Evolutionary conservation across 257 asterid genomes (phyloP), one percentile per base, ranked within the genome.

Genomic region (Haberlea rhodopensis): DNA sequence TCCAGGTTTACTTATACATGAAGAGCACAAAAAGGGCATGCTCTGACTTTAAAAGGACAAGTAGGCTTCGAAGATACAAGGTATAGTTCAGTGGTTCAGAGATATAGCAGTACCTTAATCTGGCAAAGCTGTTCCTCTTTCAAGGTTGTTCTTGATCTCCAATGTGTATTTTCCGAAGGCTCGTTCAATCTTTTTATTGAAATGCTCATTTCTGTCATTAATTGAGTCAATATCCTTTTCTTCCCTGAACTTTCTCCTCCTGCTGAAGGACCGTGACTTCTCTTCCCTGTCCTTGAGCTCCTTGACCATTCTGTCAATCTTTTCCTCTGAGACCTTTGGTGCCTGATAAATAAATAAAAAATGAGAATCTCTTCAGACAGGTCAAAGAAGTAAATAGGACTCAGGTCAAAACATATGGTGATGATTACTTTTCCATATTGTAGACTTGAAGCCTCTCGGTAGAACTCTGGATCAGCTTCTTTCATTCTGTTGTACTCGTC

Each of bases 181-280:
- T 21, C 96, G 86, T 60, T 89, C 98, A 15, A 91, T 91, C 95
- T 91, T 91, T 78, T 89, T 91, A 72, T 89, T 91, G 87, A 89
- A 91, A 63, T 91, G 98, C 76, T 91, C 96, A 16, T 89, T 89
- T 28, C 91, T 85, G 34, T 86, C 95, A 62, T 79, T 94, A 69
- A 94, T 94, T 2, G 97, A 94, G 84, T 94, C 97, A 13, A 94
- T 83, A 71, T 94, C 99, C 85, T 94, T 92, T 77, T 92, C 99
- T 79, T 94, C 99, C 16, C 82, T 94, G 73, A 72, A 90, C 87
- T 83, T 85, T 56, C 99, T 84, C 87, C 99, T 87, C 80, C 99
- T 82, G 73, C 99, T 94, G 63, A 94, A 94, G 62, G 96, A 57
- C 63, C 82, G 75, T 20, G 90, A 75, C 72, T 94, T 94, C 65